phyloP scores from a whole-genome alignment of 2,329 filamentous ascomycete genomes.

The Trichoderma gracile region DNA sequence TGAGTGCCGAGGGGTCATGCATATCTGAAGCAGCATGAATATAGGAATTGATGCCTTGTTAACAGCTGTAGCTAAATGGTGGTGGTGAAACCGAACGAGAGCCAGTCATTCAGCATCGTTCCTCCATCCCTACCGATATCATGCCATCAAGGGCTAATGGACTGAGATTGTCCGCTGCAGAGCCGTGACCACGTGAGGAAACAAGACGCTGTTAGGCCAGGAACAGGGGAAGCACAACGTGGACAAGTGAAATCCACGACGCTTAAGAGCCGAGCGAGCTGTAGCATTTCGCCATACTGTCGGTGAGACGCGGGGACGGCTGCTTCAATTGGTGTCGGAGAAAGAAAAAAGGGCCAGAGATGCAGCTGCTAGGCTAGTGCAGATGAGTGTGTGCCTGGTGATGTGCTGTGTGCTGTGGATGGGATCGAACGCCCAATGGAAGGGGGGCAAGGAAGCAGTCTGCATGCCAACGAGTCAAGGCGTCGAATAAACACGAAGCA shows the following conservation, averaged over 20 bases:
- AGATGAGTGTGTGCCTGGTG: constrained; percentile 9
- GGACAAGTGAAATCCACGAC: neutral
- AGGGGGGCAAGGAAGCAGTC: neutral
- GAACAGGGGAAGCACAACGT: neutral
- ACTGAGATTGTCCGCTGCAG: neutral
- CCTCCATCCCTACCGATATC: neutral
- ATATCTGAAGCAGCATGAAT: neutral
- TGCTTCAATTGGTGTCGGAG: constrained; percentile 3
- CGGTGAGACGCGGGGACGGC: constrained; percentile 6
- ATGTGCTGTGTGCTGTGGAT: neutral
- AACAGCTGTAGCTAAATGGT: neutral
- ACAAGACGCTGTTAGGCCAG: neutral
- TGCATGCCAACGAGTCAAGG: constrained; percentile 16
- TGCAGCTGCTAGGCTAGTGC: too few species aligned
- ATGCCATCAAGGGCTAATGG: neutral
- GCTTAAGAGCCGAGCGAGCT: neutral
- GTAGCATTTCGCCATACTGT: constrained; percentile 19
- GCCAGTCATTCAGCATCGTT: neutral
- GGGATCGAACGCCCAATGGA: constrained; percentile 5
- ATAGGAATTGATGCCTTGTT: neutral
- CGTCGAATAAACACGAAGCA: neutral
- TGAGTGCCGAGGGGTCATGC: neutral
- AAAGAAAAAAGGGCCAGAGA: neutral
- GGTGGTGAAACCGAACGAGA: neutral
- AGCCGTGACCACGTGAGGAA: constrained; percentile 1